A percentile compares a stretch with the other conserved stretches of the same genome.
phyloP scores from a whole-genome alignment of 2,329 filamentous ascomycete genomes.

The Aspergillus novoparasiticus region DNA sequence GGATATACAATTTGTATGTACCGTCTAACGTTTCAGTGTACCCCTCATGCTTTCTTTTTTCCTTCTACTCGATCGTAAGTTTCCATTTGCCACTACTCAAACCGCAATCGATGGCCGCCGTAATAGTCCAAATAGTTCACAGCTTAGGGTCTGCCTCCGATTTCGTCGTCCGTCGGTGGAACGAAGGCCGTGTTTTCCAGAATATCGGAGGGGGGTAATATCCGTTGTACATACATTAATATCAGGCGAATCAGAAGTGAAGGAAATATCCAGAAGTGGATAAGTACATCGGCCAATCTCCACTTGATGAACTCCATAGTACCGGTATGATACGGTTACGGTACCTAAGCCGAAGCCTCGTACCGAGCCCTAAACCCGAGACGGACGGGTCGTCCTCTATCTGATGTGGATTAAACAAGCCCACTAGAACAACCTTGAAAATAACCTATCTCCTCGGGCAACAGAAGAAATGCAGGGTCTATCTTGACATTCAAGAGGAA shows the following conservation, averaged over 20 bases:
- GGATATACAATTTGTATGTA: not conserved
- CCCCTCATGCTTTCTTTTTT: not conserved
- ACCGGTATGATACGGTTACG: not conserved
- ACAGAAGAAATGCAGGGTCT: not conserved
- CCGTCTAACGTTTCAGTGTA: not conserved
- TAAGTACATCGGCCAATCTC: not conserved
- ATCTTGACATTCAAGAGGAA: not conserved
- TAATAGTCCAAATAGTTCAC: not conserved
- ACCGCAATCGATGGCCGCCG: not conserved
- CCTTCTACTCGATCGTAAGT: not conserved
- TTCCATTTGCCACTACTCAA: not conserved
- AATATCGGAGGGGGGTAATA: not conserved
- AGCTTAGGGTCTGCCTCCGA: not conserved
- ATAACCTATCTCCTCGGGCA: not conserved
- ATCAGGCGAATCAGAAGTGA: not conserved
- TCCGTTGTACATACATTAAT: not conserved
- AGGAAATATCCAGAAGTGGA: not conserved
- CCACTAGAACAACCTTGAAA: not conserved
- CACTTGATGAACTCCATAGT: not conserved
- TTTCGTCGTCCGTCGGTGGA: not conserved
- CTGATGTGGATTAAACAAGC: not conserved
- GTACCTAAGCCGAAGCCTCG: not conserved
- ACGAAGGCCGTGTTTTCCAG: not conserved
- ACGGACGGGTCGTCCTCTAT: not conserved
- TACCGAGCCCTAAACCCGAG: slow-evolving; percentile 2